These are phyloP conservation scores for Polytrichum formosum DNA, from an alignment of 225 moss, liverwort and hornwort genomes.

Conservation along the genomic window DNA sequence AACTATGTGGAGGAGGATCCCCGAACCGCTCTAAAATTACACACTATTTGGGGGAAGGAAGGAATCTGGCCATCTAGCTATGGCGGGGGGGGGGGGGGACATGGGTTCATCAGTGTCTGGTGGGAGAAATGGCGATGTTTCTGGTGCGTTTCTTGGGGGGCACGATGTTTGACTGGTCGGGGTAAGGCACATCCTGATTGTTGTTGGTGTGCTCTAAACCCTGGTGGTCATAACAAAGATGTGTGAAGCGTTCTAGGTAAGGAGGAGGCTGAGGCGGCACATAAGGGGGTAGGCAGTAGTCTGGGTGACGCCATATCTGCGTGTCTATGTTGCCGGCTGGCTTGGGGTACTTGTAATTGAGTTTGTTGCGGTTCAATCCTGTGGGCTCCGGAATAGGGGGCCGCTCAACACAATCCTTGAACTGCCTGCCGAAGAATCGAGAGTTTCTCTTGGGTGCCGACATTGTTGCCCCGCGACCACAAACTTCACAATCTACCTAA, in stretches of 20 bases:
- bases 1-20: no score
- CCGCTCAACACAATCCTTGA: neutral
- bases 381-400: conserved; percentile 1
- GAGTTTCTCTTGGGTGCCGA: neutral
- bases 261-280: conserved; percentile 2
- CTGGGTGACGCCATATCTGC: conserved; percentile 16
- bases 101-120: no score
- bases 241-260: neutral
- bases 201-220: neutral
- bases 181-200: neutral
- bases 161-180: neutral
- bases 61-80: no score
- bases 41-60: no score
- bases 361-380: conserved; percentile 5
- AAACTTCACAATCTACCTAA: no score
- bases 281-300: neutral
- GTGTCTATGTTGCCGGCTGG: conserved; percentile 5
- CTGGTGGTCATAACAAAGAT: conserved; percentile 7
- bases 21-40: no score
- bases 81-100: no score
- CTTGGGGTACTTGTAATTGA: conserved; percentile 10
- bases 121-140: no score
- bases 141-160: no score
- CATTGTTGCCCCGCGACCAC: neutral
- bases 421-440: neutral